Conservation (phyloP, 176 grass and related monocot genomes). For the Oryza coarctata region DNA sequence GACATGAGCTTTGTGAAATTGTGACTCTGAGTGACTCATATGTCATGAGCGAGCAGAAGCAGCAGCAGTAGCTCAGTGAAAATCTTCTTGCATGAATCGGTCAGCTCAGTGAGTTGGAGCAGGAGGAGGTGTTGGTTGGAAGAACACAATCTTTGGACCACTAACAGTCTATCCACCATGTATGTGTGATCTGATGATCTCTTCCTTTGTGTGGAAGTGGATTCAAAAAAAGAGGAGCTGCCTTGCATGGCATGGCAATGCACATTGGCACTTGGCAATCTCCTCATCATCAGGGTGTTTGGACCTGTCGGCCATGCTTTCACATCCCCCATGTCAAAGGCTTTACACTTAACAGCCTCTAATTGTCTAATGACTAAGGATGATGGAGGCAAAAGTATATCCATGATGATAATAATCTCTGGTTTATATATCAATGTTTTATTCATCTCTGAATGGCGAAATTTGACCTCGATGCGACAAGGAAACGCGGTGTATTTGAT, state of each 20-base stretch:
- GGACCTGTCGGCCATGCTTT: background rate
- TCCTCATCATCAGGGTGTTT: background rate
- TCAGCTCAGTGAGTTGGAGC: background rate
- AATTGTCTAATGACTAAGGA: slow-evolving; percentile 30
- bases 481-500: slow-evolving; percentile 31
- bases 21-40: background rate
- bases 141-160: slow-evolving; percentile 46
- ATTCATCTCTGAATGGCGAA: background rate
- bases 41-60: slow-evolving; percentile 7
- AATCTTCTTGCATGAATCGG: slow-evolving; percentile 17
- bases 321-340: slow-evolving; percentile 40
- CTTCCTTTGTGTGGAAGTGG: slow-evolving; percentile 45
- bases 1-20: background rate
- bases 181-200: background rate
- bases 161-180: background rate
- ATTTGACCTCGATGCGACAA: slow-evolving; percentile 8
- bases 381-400: slow-evolving; percentile 5
- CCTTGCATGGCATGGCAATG: background rate
- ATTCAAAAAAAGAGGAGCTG: background rate
- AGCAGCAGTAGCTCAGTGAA: background rate
- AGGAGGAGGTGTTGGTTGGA: slow-evolving; percentile 22
- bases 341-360: background rate
- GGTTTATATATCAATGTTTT: background rate
- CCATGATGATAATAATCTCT: background rate
- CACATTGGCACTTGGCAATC: slow-evolving; percentile 13